phyloP scores from a whole-genome alignment of 257 asterid genomes.

The Gentiana macrophylla region DNA sequence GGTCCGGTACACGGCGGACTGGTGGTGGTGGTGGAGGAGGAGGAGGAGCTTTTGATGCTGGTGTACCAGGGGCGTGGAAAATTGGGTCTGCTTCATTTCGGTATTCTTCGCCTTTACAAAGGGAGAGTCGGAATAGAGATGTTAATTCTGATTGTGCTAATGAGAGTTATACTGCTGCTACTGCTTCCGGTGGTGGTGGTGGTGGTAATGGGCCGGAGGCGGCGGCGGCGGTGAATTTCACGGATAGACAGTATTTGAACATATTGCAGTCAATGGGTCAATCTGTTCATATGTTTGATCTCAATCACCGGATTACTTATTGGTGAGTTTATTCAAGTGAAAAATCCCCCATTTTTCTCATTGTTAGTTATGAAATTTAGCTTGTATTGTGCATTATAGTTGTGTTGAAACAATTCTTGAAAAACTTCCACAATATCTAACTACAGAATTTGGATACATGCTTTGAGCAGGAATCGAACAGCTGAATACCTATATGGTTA shows the following conservation, averaged over 20 bases:
- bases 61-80: constrained; percentile 31
- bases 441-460: neutral
- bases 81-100: constrained; percentile 53
- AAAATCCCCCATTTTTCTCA: too few species aligned
- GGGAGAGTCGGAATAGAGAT: constrained; percentile 44
- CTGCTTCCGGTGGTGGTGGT: constrained; percentile 2
- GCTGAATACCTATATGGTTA: constrained; percentile 76
- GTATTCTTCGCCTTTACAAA: constrained; percentile 71
- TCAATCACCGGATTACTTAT: constrained; percentile 49
- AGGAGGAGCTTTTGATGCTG: constrained; percentile 25
- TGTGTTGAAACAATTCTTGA: too few species aligned
- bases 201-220: constrained; percentile 15
- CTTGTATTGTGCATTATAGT: too few species aligned
- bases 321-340: constrained; percentile 47
- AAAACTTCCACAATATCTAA: too few species aligned
- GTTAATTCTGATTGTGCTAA: constrained; percentile 1
- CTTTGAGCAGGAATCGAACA: constrained; percentile 57
- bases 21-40: constrained; percentile 18
- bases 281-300: constrained; percentile 68
- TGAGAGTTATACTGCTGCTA: too few species aligned
- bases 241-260: constrained; percentile 67
- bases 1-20: constrained; percentile 36
- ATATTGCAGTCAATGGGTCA: constrained; percentile 94
- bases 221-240: constrained; percentile 46
- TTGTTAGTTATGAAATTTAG: neutral